Conservation (phyloP, 371 early-diverging fungal species). For the Lichtheimia ornata region DNA sequence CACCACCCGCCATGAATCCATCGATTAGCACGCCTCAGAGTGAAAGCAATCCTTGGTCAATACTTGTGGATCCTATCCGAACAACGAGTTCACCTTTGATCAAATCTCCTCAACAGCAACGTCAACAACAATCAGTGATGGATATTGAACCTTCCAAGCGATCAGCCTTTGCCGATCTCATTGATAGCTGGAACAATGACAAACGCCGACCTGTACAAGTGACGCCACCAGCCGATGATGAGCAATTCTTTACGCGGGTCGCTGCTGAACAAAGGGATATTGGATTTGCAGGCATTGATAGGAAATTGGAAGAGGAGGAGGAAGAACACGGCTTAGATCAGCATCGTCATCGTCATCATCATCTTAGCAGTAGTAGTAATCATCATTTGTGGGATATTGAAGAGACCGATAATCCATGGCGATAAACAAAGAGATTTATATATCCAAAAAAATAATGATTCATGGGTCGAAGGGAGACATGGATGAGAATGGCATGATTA, state of each 20-base stretch:
- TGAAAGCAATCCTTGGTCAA: slow-evolving; percentile 1
- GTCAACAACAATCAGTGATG: slow-evolving; percentile 10
- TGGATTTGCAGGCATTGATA: slow-evolving; percentile 43
- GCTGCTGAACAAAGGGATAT: slow-evolving; percentile 45
- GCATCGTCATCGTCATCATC: background rate
- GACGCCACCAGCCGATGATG: slow-evolving; percentile 15
- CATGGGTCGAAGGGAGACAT: background rate
- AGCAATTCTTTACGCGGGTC: slow-evolving; percentile 31
- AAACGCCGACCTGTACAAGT: background rate
- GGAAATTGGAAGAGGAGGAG: slow-evolving; percentile 8
- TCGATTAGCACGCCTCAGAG: slow-evolving; percentile 20
- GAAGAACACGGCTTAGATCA: background rate
- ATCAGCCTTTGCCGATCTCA: slow-evolving; percentile 48
- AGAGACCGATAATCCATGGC: slow-evolving; percentile 16
- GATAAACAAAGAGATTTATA: slow-evolving; percentile 5
- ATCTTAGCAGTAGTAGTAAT: background rate
- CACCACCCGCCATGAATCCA: slow-evolving; percentile 14
- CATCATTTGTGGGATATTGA: slow-evolving; percentile 12
- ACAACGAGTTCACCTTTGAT: slow-evolving; percentile 5
- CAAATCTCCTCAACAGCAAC: slow-evolving; percentile 9
- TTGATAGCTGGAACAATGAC: slow-evolving; percentile 41
- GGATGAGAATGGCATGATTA: background rate
- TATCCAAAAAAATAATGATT: slow-evolving; percentile 1
- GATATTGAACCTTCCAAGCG: slow-evolving; percentile 41
- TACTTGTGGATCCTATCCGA: background rate